Percentiles rank a stretch among this genome's conserved stretches.
These are phyloP conservation scores for Phlebopus sp. DNA, from an alignment of 1,284 basidiomycete genomes.

Conservation along the genomic window DNA sequence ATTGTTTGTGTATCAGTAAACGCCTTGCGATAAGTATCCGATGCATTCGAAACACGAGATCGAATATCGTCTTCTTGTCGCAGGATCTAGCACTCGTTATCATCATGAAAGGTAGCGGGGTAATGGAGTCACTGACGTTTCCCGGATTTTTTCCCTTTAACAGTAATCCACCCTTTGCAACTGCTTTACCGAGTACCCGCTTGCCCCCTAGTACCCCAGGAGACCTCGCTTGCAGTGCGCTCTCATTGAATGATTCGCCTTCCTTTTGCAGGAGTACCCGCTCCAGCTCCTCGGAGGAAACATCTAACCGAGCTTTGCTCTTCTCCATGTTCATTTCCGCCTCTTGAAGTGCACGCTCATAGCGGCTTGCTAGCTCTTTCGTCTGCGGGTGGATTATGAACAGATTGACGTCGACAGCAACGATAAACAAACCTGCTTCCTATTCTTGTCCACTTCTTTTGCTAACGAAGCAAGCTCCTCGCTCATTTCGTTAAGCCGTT, in stretches of 20 bases:
- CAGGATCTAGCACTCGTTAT: constrained; percentile 58
- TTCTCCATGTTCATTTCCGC: constrained; percentile 90
- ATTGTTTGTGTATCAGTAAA: constrained; percentile 88
- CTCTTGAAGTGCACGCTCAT: constrained; percentile 87
- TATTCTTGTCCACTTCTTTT: constrained; percentile 91
- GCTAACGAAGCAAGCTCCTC: constrained; percentile 86
- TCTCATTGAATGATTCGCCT: constrained; percentile 86
- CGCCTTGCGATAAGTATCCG: constrained; percentile 88
- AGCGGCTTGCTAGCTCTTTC: constrained; percentile 84
- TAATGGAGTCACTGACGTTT: constrained; percentile 55
- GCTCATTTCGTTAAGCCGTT: constrained; percentile 90
- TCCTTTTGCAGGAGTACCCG: constrained; percentile 92
- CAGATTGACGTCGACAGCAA: constrained; percentile 6
- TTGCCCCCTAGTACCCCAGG: constrained; percentile 63
- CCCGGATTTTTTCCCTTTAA: constrained; percentile 94
- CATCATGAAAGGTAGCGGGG: not conserved
- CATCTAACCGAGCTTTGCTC: constrained; percentile 82
- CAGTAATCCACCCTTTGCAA: constrained; percentile 86
- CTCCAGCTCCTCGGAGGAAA: constrained; percentile 92
- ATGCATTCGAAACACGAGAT: constrained; percentile 77
- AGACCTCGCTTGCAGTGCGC: constrained; percentile 58
- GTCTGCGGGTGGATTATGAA: constrained; percentile 48
- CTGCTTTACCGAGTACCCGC: constrained; percentile 80
- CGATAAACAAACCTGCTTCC: constrained; percentile 69
- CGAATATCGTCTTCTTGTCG: constrained; percentile 95